Evolutionary conservation across 805 yeast species (phyloP).

Genomic region (Blastobotrys attinorum): DNA sequence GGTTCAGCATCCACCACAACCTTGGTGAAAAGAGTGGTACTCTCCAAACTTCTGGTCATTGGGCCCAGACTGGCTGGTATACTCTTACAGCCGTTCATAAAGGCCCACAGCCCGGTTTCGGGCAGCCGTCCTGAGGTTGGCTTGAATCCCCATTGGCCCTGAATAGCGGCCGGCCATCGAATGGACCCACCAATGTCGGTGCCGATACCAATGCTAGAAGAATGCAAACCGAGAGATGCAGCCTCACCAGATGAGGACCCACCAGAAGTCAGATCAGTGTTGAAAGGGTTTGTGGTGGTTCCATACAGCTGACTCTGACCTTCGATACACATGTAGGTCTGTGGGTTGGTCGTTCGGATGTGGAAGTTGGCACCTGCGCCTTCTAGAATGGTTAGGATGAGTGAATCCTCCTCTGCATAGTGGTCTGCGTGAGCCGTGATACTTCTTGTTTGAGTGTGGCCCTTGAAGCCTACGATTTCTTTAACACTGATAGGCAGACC

Average conservation of each 20-base stretch:
- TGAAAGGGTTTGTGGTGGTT: slow-evolving; percentile 39
- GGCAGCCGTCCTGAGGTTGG: slow-evolving; percentile 38
- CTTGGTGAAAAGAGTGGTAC: slow-evolving; percentile 34
- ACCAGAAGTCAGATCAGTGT: slow-evolving; percentile 40
- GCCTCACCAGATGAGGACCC: slow-evolving; percentile 55
- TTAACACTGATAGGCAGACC: slow-evolving; percentile 52
- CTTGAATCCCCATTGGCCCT: slow-evolving; percentile 41
- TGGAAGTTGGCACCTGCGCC: slow-evolving; percentile 45
- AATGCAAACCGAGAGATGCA: slow-evolving; percentile 38
- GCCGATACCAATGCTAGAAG: slow-evolving; percentile 46
- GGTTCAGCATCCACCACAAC: slow-evolving; percentile 33
- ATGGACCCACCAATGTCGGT: slow-evolving; percentile 50
- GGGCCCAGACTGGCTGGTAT: slow-evolving; percentile 46
- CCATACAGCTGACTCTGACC: slow-evolving; percentile 39
- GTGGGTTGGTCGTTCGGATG: slow-evolving; percentile 48
- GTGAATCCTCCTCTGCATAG: slow-evolving; percentile 12
- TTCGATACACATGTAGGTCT: slow-evolving; percentile 44
- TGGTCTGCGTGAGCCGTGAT: background rate
- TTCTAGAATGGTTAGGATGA: slow-evolving; percentile 8
- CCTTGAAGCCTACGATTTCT: slow-evolving; percentile 11
- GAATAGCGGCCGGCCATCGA: slow-evolving; percentile 41
- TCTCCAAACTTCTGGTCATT: slow-evolving; percentile 32
- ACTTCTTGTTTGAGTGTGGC: background rate
- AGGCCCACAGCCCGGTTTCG: slow-evolving; percentile 28
- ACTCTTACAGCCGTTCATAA: slow-evolving; percentile 20